These are phyloP conservation scores for Ambrosia trifida DNA, from an alignment of 129 eudicot genomes.

Conservation along the genomic window DNA sequence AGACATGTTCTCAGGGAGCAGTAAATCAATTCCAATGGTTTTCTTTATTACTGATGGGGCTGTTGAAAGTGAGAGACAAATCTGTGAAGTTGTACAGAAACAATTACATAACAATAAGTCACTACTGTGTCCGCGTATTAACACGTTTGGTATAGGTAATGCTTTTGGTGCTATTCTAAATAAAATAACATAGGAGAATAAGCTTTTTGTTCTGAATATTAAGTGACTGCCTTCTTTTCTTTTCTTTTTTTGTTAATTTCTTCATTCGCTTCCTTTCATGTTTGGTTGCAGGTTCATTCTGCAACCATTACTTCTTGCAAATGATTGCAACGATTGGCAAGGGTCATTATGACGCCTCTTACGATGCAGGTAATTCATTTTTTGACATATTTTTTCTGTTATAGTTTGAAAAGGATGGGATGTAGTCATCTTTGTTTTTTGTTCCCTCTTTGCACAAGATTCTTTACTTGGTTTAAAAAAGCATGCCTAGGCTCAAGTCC, in stretches of 20 bases:
- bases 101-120: slow-evolving; percentile 41
- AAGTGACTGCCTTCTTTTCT: neutral
- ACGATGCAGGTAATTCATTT: slow-evolving; percentile 50
- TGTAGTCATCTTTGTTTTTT: neutral
- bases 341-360: slow-evolving; percentile 72
- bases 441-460: no score
- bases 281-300: slow-evolving; percentile 58
- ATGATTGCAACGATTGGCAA: slow-evolving; percentile 70
- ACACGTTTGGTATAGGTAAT: slow-evolving; percentile 89
- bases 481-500: no score
- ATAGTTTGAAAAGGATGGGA: no score
- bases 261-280: neutral
- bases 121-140: slow-evolving; percentile 54
- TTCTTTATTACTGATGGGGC: slow-evolving; percentile 84
- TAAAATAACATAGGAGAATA: no score
- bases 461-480: no score
- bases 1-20: slow-evolving; percentile 55
- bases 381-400: neutral
- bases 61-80: slow-evolving; percentile 79
- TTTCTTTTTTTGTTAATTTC: no score
- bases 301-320: slow-evolving; percentile 82
- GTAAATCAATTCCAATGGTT: slow-evolving; percentile 56
- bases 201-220: neutral
- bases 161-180: neutral
- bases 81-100: slow-evolving; percentile 52